phyloP scores from a whole-genome alignment of 331 rosid species.

The Ulmus americana region DNA sequence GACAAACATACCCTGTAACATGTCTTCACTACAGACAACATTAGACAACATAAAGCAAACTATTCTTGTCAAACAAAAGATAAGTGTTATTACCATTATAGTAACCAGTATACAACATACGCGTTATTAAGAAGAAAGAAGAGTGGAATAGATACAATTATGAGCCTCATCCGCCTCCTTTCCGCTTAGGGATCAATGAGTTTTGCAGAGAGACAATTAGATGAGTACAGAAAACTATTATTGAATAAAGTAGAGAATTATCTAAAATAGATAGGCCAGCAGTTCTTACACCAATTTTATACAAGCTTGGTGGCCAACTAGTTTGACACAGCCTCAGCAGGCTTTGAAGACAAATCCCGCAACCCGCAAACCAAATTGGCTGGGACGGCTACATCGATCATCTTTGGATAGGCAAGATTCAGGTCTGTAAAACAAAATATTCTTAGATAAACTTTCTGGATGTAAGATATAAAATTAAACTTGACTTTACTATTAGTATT shows the following conservation, averaged over 20 bases:
- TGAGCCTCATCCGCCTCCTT: too few relatives aligned
- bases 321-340: conserved; percentile 22
- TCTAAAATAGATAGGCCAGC: neutral
- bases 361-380: conserved; percentile 81
- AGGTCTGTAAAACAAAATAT: conserved; percentile 47
- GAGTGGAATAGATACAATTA: too few relatives aligned
- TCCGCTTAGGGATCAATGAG: neutral
- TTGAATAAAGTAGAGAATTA: neutral
- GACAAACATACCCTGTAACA: neutral
- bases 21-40: neutral
- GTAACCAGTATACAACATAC: neutral
- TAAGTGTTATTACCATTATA: neutral
- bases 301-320: conserved; percentile 16
- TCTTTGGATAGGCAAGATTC: conserved; percentile 77
- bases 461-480: neutral
- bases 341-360: conserved; percentile 41
- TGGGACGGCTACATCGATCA: conserved; percentile 89
- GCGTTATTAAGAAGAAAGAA: neutral
- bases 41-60: neutral
- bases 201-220: neutral
- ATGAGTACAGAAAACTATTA: neutral
- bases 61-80: neutral
- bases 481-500: neutral
- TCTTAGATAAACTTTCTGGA: neutral
- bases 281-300: conserved; percentile 1